Base-by-base conservation (phyloP, 495 filamentous ascomycete genomes). In the Penicillium argentinense region DNA sequence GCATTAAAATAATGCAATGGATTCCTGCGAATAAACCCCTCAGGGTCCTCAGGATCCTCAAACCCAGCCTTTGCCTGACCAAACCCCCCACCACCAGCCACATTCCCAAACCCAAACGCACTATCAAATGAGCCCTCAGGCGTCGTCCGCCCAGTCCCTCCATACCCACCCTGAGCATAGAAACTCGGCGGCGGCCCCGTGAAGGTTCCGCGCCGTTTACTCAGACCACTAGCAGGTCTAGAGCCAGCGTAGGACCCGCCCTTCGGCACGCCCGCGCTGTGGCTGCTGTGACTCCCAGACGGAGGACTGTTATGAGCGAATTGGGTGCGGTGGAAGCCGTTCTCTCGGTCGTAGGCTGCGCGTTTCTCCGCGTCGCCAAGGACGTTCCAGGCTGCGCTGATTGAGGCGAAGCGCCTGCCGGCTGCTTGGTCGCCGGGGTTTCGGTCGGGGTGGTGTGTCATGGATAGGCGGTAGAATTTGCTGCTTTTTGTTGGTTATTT, bases 401-500 rank as follows among this genome's bases (percentile, higher is more conserved):
- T 87, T 49, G 78, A 72, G 69, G 91, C 81, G 79, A 98, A 98
- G 63, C 86, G 88, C 25, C 75, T 59, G 16, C 84, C 71, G 46
- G 93, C 88, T 49, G 74, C 63, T 1, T 87, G 85, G 71, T 95
- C 84, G 48, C 70, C 38, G 46, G 77, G 88, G 76, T 97, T 93
- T 68, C 79, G 84, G 80, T 98, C 93, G 11, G 93, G 93, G 74
- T 98, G 93, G 81, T 96, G 87, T 39, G 72, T 67, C 70, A 96
- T 93, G 68, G 90, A 96, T 63, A 98, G 87, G 54, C 74, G 58
- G 79, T 95, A 97, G 80, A 95, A 98, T 76, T 91, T 83, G 52
- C 64, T 65, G 21, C 42, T 9, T 28, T 9, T 22, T 29, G 13
- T 38, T 12, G 19, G 25, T 49, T 1, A 1, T 22, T 34, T 27